Evolutionary conservation across 148 eudicot species (phyloP), one percentile per base, ranked within the genome.

Genomic region (Silene latifolia): DNA sequence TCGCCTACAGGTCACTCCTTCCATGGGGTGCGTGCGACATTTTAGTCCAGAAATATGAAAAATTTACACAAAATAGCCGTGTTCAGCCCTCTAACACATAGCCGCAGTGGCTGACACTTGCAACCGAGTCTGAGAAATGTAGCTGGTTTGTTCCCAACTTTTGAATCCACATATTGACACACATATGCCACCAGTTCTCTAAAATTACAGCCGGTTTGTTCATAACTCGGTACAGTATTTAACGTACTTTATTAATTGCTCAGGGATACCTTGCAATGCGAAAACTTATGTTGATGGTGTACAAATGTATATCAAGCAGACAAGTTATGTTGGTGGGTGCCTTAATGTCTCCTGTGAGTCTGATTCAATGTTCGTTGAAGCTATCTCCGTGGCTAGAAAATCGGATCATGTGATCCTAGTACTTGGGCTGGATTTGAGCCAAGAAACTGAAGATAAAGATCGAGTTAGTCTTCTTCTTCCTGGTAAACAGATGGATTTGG

Each of bases 401-500:
- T 91, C 92, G 54, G 97, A 96, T 18, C 77, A 86, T 80, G 98
- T 96, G 44, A 79, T 96, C 77, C 72, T 96, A 67, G 89, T 92
- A 58, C 90, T 87, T 81, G 99, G 99, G 3, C 58, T 96, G 71
- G 97, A 96, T 82, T 86, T 96, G 83, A 84, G 97, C 63, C 98
- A 90, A 82, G 99, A 96, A 89, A 90, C 85, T 18, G 99, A 96
- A 87, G 99, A 92, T 32, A 87, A 17, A 65, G 99, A 96, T 67
- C 82, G 99, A 74, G 83, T 83, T 72, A 96, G 87, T 79, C 97
- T 96, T 80, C 93, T 92, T 76, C 86, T 92, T 66, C 99, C 99
- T 25, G 99, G 98, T 57, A 84, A 87, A 89, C 98, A 96, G 83
- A 85, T 66, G 85, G 86, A 80, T 56, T 92, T 96, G 21, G 85